These are phyloP conservation scores for Penicillium ochrochloron DNA, from an alignment of 495 filamentous ascomycete species.

Conservation along the genomic window DNA sequence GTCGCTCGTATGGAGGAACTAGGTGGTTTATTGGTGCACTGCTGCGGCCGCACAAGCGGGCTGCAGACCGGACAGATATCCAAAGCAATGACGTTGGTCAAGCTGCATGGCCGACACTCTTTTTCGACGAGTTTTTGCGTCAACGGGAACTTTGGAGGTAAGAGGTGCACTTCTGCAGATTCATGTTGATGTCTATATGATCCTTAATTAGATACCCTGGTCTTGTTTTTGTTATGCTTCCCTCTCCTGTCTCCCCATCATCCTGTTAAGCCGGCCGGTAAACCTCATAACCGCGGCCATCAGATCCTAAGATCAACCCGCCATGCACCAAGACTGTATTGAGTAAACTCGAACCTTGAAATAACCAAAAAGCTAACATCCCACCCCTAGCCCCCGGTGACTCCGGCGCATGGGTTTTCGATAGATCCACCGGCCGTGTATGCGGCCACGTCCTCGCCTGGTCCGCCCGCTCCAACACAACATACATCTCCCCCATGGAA, in stretches of 20 bases:
- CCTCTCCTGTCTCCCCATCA: constrained; percentile 13
- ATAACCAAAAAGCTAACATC: constrained; percentile 28
- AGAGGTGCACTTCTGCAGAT: constrained; percentile 35
- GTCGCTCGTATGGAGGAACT: constrained; percentile 59
- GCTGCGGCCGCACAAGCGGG: constrained; percentile 88
- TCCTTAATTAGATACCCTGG: constrained; percentile 41
- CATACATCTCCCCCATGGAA: constrained; percentile 95
- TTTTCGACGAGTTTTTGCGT: constrained; percentile 84
- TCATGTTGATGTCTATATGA: constrained; percentile 36
- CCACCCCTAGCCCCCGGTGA: constrained; percentile 72
- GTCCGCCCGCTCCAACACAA: constrained; percentile 72
- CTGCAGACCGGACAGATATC: constrained; percentile 77
- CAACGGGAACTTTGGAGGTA: constrained; percentile 69
- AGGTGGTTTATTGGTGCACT: constrained; percentile 77
- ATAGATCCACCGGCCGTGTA: constrained; percentile 75
- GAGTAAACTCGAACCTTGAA: constrained; percentile 22
- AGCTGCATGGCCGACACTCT: constrained; percentile 78
- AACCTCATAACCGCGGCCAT: constrained; percentile 20
- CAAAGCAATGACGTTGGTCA: constrained; percentile 75
- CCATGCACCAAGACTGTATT: constrained; percentile 19
- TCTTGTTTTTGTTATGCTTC: constrained; percentile 20
- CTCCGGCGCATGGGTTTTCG: constrained; percentile 91
- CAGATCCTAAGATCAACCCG: constrained; percentile 12
- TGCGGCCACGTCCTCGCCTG: constrained; percentile 91
- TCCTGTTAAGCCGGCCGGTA: constrained; percentile 25